Evolutionary conservation across 305 asterid genomes (phyloP).

Genomic region (Plantago lanceolata): DNA sequence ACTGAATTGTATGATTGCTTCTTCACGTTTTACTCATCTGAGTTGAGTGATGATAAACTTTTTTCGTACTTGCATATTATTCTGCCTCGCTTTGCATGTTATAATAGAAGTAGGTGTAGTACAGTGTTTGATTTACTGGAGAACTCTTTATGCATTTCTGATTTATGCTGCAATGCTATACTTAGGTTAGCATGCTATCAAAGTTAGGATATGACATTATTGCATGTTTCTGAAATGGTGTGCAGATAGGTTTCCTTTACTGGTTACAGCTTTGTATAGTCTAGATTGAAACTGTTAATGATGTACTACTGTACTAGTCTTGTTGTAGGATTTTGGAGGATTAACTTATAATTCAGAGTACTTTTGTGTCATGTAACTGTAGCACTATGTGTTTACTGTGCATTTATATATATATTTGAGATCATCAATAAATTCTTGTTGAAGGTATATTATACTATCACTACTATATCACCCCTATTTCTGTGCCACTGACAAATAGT

Average conservation of each 20-base stretch:
- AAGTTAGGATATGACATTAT: not conserved
- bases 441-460: not conserved
- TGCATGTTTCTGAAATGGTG: not conserved
- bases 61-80: not conserved
- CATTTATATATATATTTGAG: not conserved
- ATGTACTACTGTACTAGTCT: no score
- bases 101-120: no score
- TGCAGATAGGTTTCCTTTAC: not conserved
- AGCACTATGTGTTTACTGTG: not conserved
- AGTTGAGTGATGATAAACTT: not conserved
- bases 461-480: no score
- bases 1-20: conserved; percentile 18
- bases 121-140: not conserved
- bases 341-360: not conserved
- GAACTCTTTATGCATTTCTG: not conserved
- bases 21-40: conserved; percentile 7
- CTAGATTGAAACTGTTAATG: no score
- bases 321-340: no score
- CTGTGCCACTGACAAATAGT: no score
- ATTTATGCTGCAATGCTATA: not conserved
- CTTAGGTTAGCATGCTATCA: not conserved
- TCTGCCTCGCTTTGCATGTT: not conserved
- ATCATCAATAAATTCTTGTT: not conserved
- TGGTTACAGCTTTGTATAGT: no score
- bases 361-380: not conserved